Percentiles rank a stretch among this genome's conserved stretches.
These are phyloP conservation scores for Scleroderma bovista DNA, from an alignment of 768 basidiomycete species.

Conservation along the genomic window DNA sequence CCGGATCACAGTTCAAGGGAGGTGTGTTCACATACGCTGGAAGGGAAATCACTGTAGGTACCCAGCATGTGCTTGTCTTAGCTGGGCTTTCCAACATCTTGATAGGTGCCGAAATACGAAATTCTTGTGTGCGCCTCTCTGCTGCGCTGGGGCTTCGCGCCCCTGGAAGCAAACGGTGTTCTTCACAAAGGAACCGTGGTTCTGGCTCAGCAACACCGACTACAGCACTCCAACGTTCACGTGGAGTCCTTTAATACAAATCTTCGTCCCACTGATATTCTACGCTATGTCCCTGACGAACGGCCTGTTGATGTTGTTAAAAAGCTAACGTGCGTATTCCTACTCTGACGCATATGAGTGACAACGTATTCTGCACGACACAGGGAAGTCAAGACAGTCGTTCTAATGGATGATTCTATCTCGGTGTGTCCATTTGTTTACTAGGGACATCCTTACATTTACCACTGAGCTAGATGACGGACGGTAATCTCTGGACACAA, in stretches of 20 bases:
- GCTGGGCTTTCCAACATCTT: neutral
- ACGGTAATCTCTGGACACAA: conserved; percentile 34
- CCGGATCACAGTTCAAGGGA: conserved; percentile 26
- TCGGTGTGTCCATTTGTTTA: conserved; percentile 22
- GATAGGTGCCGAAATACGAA: conserved; percentile 28
- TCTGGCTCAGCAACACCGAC: conserved; percentile 16
- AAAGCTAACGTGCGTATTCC: conserved; percentile 23
- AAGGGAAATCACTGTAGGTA: conserved; percentile 27
- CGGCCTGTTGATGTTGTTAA: conserved; percentile 15
- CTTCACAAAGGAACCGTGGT: conserved; percentile 26
- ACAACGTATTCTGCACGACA: neutral
- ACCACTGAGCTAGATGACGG: conserved; percentile 29
- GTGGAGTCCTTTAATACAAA: conserved; percentile 20
- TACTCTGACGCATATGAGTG: neutral
- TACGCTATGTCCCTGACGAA: conserved; percentile 17
- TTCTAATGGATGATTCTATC: conserved; percentile 37
- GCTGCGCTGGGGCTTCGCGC: conserved; percentile 27
- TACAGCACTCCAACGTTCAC: conserved; percentile 9
- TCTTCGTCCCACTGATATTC: conserved; percentile 23
- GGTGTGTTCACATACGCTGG: conserved; percentile 30
- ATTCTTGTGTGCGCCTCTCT: conserved; percentile 32
- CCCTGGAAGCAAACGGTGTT: conserved; percentile 3
- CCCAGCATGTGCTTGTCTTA: neutral
- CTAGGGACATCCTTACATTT: neutral
- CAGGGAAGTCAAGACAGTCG: conserved; percentile 38